These are phyloP conservation scores for Fomitopsis pulvina DNA, from an alignment of 768 basidiomycete species.

Conservation along the genomic window DNA sequence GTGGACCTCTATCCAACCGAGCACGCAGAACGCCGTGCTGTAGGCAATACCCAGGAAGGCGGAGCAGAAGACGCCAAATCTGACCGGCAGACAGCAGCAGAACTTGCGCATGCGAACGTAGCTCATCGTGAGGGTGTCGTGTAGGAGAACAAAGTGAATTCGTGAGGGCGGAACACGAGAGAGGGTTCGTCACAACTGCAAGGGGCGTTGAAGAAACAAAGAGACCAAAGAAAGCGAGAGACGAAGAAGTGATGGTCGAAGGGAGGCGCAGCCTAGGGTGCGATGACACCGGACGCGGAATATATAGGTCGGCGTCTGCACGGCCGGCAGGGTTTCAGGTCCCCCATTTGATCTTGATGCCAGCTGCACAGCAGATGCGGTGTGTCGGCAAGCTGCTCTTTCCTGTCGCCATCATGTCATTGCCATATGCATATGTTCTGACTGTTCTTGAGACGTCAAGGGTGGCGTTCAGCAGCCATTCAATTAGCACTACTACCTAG, in stretches of 20 bases:
- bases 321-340: not conserved
- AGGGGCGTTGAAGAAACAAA: not conserved
- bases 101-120: constrained; percentile 50
- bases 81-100: constrained; percentile 61
- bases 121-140: constrained; percentile 30
- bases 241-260: constrained; percentile 7
- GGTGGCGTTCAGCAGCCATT: no score
- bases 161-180: not conserved
- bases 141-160: not conserved
- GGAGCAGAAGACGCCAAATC: constrained; percentile 55
- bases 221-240: constrained; percentile 4
- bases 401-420: not conserved
- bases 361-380: not conserved
- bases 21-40: constrained; percentile 37
- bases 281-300: not conserved
- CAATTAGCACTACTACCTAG: no score
- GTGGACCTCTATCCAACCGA: constrained; percentile 41
- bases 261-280: constrained; percentile 5
- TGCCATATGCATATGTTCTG: not conserved
- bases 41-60: constrained; percentile 35
- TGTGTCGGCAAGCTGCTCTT: constrained; percentile 1
- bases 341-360: constrained; percentile 3
- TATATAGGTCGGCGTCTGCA: constrained; percentile 4
- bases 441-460: not conserved
- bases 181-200: constrained; percentile 2